Base-by-base conservation (phyloP, 805 yeast species). In the Wickerhamiella siamensis region DNA sequence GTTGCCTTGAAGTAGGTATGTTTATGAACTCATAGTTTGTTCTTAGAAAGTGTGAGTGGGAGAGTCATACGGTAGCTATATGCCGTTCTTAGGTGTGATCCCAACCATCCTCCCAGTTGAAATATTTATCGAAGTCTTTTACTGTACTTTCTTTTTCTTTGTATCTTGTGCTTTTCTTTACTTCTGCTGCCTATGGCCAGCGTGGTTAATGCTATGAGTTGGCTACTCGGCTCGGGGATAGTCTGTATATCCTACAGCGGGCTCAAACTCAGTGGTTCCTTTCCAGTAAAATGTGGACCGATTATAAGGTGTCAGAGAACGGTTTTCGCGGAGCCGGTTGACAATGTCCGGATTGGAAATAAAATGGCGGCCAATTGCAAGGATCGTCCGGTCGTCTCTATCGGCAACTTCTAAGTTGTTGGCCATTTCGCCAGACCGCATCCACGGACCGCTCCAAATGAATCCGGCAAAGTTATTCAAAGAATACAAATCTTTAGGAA, bases 261-360 rank as follows among this genome's bases (percentile, higher is more conserved):
- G 10, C 6, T 24, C 29, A 12, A 24, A 8, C 6, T 6, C 29
- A 34, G 56, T 46, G 5, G 56, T 60, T n/a, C 56, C 59, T 15
- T 55, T 52, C n/a, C 55, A 47, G 52, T 74, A 75, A 57, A 75
- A 75, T 8, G 70, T 64, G 15, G 49, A 43, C 52, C 77, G 64
- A 52, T 73, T 64, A 51, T 73, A 75, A 27, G 57, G 47, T 44
- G 60, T 62, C 44, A 72, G 55, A 34, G 65, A 63, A 31, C 54
- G 40, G 24, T 66, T 66, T 24, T 67, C 55, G 45, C 62, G 56
- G 33, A 74, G 43, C 46, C 75, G 60, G n/a, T 58, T 50, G 16
- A 65, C 68, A 27, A 75, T 52, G 51, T 75, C 80, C 1, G 80
- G 79, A 57, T 74, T 75, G 24, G 76, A 57, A 38, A 70, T 66